Percentiles rank a stretch among this genome's conserved stretches.
phyloP scores from a whole-genome alignment of 2,329 filamentous ascomycete species.

The Phymatotrichopsis omnivora region DNA sequence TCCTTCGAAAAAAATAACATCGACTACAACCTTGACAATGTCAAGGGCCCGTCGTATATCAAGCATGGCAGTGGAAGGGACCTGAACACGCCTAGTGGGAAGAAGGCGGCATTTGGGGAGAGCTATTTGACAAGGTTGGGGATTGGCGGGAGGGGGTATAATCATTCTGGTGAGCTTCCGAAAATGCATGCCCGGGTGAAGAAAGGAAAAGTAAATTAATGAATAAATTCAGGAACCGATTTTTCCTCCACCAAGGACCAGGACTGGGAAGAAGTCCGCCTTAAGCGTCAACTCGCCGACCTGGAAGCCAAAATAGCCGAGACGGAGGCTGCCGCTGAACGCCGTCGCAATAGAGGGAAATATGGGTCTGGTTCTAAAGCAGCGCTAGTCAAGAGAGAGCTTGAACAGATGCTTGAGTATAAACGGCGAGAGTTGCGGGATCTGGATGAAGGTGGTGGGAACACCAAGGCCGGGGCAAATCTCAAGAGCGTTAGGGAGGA shows the following conservation, averaged over 20 bases:
- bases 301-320: constrained; percentile 78
- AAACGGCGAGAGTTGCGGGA: constrained; percentile 73
- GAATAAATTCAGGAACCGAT: constrained; percentile 56
- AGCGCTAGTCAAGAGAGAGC: constrained; percentile 82
- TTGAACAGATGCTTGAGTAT: constrained; percentile 90
- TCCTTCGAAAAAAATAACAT: constrained; percentile 95
- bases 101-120: constrained; percentile 95
- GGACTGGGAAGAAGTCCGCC: constrained; percentile 93
- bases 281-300: constrained; percentile 85
- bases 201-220: not conserved
- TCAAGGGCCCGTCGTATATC: constrained; percentile 37
- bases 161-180: constrained; percentile 53
- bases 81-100: constrained; percentile 71
- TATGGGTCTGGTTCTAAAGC: constrained; percentile 58
- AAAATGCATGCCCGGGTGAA: not conserved
- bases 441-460: constrained; percentile 60
- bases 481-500: constrained; percentile 75
- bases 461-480: constrained; percentile 57
- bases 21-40: constrained; percentile 83
- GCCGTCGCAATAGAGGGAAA: constrained; percentile 42
- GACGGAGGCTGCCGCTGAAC: constrained; percentile 63
- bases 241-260: constrained; percentile 75
- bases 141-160: constrained; percentile 63
- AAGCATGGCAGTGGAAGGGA: constrained; percentile 44
- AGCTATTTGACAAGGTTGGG: constrained; percentile 89